Evolutionary conservation across 768 basidiomycete genomes (phyloP), one percentile per base, ranked within the genome.

Genomic region (Mrakia gelida): DNA sequence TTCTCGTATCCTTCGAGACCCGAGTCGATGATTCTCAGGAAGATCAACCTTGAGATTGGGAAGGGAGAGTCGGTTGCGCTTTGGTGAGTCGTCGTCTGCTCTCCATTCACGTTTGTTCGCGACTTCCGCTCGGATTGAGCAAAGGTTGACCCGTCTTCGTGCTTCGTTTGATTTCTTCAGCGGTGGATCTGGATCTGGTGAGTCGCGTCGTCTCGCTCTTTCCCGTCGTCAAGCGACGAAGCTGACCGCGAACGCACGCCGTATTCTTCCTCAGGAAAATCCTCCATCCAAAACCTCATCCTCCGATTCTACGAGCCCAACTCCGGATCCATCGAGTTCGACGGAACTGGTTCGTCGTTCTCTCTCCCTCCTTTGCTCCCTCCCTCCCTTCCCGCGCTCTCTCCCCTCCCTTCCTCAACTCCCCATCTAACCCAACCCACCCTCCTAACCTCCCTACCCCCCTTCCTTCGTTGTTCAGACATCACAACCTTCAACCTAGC

Each of bases 1-100:
- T 79, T 79, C 63, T 30, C 74, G 41, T 79, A 79, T 34, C 78
- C 78, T 9, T 79, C 78, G 3, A 68, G 78, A 26, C 78, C 78
- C 16, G 65, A 75, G 21, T n/a, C 67, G 38, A 54, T 30, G 68
- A 79, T 79, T 28, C 34, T 79, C n/a, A 61, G 45, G 38, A 67
- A 43, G 3, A 59, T 79, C 28, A 71, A 75, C 38, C 59, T 79
- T 11, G 54, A 45, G 41, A 75, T 79, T 56, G 49, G 28, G 9
- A 75, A 75, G 59, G 78, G 78, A 62, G 78, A 79, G 68, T 63
- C 59, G 28, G 73, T 79, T 7, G 78, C 78, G 13, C 67, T 79
- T 28, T 73, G 71, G 77, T 78, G 28, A 45, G 77, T 68, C 49
- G 9, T 28, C n/a, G 34, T 8, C 16, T 6, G 41, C 32, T 41